phyloP scores from a whole-genome alignment of 495 filamentous ascomycete species.

The Annulohypoxylon bovei region DNA sequence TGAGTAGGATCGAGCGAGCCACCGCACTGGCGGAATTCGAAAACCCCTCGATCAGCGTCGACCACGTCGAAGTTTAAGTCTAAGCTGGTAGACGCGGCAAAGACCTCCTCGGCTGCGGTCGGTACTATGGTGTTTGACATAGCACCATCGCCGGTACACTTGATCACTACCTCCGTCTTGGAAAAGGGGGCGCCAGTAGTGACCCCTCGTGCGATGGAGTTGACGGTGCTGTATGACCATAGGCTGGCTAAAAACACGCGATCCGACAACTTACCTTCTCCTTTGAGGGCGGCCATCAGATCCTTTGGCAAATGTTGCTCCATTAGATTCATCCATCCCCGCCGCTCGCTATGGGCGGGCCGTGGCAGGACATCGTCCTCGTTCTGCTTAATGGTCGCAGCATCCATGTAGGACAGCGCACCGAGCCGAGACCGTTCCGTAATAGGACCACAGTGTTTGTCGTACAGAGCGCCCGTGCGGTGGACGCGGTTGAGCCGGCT shows the following conservation, averaged over 20 bases:
- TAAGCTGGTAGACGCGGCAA: background rate
- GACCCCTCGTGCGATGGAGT: background rate
- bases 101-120: background rate
- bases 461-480: background rate
- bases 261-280: background rate
- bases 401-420: background rate
- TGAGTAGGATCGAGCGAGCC: background rate
- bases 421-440: background rate
- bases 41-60: slow-evolving; percentile 13
- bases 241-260: background rate
- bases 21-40: slow-evolving; percentile 25
- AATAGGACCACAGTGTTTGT: slow-evolving; percentile 13
- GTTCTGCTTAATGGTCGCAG: background rate
- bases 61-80: background rate
- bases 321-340: background rate
- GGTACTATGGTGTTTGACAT: background rate
- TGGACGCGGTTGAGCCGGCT: background rate
- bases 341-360: background rate
- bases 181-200: no score
- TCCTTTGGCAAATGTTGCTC: background rate
- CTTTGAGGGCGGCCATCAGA: background rate
- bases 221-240: slow-evolving; percentile 6
- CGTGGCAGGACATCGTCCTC: background rate
- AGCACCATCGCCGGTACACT: background rate
- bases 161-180: slow-evolving; percentile 4